phyloP scores from a whole-genome alignment of 2,329 filamentous ascomycete genomes.

The Neurospora crassa region DNA sequence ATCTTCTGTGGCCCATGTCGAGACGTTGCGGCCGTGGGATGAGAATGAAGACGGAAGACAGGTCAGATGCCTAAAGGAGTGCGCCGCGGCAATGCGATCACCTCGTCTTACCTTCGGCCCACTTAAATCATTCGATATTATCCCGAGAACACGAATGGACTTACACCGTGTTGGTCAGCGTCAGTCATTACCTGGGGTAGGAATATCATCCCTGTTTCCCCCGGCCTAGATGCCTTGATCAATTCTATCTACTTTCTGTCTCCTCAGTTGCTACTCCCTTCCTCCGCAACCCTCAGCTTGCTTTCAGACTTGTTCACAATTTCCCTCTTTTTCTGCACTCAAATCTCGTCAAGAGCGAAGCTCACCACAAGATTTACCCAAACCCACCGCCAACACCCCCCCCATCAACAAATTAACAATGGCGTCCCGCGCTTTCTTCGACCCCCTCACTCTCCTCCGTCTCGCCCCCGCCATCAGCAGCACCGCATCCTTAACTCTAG shows the following conservation, averaged over 20 bases:
- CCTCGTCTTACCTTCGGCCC: background rate
- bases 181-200: background rate
- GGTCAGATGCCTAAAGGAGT: background rate
- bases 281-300: background rate
- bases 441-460: constrained; percentile 30
- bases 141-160: background rate
- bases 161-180: background rate
- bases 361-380: background rate
- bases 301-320: background rate
- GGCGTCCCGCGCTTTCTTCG: constrained; percentile 19
- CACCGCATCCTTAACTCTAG: constrained; percentile 35
- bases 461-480: constrained; percentile 37
- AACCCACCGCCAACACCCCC: background rate
- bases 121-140: background rate
- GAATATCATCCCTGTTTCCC: background rate
- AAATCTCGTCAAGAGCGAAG: background rate
- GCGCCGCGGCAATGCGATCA: background rate
- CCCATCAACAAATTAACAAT: background rate
- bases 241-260: background rate
- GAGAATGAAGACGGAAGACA: background rate
- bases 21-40: constrained; percentile 13
- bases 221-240: background rate
- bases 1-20: constrained; percentile 22
- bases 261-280: background rate
- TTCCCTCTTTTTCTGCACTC: background rate